A percentile compares a stretch with the other conserved stretches of the same genome.
These are phyloP conservation scores for Penicillium manginii DNA, from an alignment of 495 filamentous ascomycete species.

Conservation along the genomic window DNA sequence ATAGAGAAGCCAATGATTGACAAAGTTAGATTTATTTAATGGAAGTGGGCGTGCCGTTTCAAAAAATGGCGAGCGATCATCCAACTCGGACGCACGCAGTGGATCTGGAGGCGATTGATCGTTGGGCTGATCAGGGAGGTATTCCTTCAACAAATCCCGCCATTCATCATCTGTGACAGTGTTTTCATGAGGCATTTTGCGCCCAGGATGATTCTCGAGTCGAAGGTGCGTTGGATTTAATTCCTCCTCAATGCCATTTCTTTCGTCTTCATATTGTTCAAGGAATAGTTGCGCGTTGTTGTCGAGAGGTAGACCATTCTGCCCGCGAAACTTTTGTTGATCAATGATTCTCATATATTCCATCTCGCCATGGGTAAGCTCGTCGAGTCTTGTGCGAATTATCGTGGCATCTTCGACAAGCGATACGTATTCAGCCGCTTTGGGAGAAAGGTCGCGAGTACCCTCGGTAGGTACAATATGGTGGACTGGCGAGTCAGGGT, in stretches of 20 bases:
- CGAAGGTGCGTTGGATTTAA: conserved; percentile 20
- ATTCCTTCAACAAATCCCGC: not conserved
- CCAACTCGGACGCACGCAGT: conserved; percentile 17
- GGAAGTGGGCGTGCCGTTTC: conserved; percentile 8
- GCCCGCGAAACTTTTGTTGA: conserved; percentile 13
- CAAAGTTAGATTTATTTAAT: conserved; percentile 21
- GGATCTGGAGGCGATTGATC: conserved; percentile 12
- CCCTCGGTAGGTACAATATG: not conserved
- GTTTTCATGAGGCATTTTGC: not conserved
- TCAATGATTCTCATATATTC: conserved; percentile 27
- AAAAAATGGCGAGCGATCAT: conserved; percentile 20
- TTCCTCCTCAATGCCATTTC: conserved; percentile 19
- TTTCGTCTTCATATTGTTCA: conserved; percentile 22
- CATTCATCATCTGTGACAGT: conserved; percentile 5
- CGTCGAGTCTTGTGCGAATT: conserved; percentile 29
- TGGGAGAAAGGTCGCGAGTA: conserved; percentile 3
- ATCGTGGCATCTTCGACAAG: conserved; percentile 34
- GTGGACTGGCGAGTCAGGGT: conserved; percentile 1
- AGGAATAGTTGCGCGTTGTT: conserved; percentile 31
- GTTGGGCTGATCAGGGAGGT: conserved; percentile 2
- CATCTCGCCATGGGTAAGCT: conserved; percentile 17
- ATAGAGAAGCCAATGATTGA: conserved; percentile 40
- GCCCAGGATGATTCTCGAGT: conserved; percentile 10
- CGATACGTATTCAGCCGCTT: conserved; percentile 27
- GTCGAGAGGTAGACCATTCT: conserved; percentile 25